Conservation (phyloP, 176 grass and related monocot genomes). For the Hyparrhenia diplandra region DNA sequence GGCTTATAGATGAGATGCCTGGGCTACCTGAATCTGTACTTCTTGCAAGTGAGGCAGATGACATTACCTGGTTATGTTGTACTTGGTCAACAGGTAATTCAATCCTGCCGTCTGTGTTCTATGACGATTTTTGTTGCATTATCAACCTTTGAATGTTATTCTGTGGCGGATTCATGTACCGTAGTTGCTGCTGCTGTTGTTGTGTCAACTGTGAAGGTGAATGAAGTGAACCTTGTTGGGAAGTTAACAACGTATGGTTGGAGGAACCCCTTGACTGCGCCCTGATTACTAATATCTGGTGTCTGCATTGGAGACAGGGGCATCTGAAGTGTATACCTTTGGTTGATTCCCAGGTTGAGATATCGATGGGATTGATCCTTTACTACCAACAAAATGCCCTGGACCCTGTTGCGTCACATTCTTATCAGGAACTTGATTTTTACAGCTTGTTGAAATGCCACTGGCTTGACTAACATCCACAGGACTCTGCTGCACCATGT, state of each 20-base stretch:
- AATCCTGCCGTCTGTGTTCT: constrained; percentile 47
- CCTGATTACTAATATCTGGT: constrained; percentile 56
- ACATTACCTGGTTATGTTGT: constrained; percentile 52
- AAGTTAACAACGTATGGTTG: constrained; percentile 40
- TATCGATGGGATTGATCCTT: constrained; percentile 45
- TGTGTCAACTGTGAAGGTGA: constrained; percentile 36
- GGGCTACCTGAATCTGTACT: constrained; percentile 54
- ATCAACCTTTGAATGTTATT: constrained; percentile 53
- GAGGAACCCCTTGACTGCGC: constrained; percentile 46
- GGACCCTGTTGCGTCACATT: constrained; percentile 43
- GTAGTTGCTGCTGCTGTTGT: constrained; percentile 38
- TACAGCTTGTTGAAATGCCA: constrained; percentile 40
- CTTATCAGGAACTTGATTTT: constrained; percentile 64
- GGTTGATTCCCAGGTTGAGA: constrained; percentile 58
- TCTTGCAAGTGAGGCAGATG: constrained; percentile 45
- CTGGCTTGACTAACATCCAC: constrained; percentile 47
- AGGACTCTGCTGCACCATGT: constrained; percentile 66
- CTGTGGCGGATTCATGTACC: constrained; percentile 53
- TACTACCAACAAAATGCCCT: constrained; percentile 50
- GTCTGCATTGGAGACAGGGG: constrained; percentile 51
- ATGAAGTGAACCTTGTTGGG: constrained; percentile 51
- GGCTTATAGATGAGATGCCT: constrained; percentile 50
- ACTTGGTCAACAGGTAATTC: constrained; percentile 53
- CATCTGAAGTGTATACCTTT: constrained; percentile 60
- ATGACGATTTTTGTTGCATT: constrained; percentile 56